Percentiles rank a stretch among this genome's conserved stretches.
phyloP scores from a whole-genome alignment of 805 yeast genomes.

The Myxozyma vanderwaltii region DNA sequence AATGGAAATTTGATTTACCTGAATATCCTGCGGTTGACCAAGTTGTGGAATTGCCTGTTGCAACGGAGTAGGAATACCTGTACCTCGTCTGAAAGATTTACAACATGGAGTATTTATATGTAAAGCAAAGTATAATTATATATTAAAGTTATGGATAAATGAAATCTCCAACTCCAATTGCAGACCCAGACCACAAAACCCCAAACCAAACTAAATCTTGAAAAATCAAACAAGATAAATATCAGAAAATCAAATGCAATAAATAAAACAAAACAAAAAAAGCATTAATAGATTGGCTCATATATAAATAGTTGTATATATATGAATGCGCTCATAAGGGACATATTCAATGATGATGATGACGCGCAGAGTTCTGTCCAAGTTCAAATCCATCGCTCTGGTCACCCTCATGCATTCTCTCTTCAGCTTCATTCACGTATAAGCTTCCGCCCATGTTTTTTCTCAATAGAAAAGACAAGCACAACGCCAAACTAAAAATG shows the following conservation, averaged over 20 bases:
- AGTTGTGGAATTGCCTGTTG: conserved; percentile 35
- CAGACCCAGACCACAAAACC: not conserved
- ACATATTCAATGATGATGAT: not conserved
- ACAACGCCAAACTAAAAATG: not conserved
- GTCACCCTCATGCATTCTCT: conserved; percentile 10
- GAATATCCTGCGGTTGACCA: conserved; percentile 61
- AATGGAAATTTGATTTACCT: conserved; percentile 71
- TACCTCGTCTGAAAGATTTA: too few species aligned
- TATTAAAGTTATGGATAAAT: not conserved
- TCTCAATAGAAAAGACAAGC: not conserved
- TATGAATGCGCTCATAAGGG: not conserved
- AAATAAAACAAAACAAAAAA: not conserved
- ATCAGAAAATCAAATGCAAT: not conserved
- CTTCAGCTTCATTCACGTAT: conserved; percentile 23
- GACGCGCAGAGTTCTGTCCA: not conserved
- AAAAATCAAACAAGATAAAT: not conserved
- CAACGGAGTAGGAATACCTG: not conserved
- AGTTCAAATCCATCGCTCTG: conserved; percentile 1
- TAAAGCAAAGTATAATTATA: not conserved
- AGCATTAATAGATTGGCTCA: not conserved
- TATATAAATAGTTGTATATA: not conserved
- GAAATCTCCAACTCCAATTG: not conserved
- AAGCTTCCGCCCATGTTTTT: conserved; percentile 7
- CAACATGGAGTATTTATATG: too few species aligned
- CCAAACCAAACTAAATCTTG: not conserved